These are phyloP conservation scores for Glutinoglossum americanum DNA, from an alignment of 495 filamentous ascomycete species.

Conservation along the genomic window DNA sequence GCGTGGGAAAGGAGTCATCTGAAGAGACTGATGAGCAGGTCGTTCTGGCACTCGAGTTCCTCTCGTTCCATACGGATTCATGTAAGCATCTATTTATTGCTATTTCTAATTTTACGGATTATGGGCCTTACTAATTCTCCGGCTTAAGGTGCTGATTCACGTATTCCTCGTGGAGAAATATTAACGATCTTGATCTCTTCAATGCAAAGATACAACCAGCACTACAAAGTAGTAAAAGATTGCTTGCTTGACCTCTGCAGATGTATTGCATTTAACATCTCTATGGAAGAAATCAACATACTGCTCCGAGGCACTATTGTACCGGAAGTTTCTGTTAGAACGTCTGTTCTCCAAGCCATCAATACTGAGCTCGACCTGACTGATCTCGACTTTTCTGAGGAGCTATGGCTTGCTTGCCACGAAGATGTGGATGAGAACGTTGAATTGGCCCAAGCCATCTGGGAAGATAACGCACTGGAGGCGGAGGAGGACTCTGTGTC, in stretches of 20 bases:
- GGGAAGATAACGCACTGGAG: constrained; percentile 79
- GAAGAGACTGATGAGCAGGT: constrained; percentile 78
- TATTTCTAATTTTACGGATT: background rate
- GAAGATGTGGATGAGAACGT: constrained; percentile 77
- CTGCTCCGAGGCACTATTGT: constrained; percentile 58
- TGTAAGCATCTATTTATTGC: constrained; percentile 21
- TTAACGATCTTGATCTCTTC: constrained; percentile 45
- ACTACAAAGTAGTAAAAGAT: constrained; percentile 87
- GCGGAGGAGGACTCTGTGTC: constrained; percentile 38
- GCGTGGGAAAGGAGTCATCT: constrained; percentile 40
- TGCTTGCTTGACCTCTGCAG: constrained; percentile 67
- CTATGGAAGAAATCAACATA: constrained; percentile 39
- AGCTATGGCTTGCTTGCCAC: constrained; percentile 84
- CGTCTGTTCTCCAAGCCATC: constrained; percentile 75
- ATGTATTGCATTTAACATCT: constrained; percentile 58
- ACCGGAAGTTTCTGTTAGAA: constrained; percentile 54
- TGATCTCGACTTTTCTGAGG: constrained; percentile 61
- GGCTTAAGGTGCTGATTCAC: background rate
- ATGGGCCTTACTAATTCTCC: background rate
- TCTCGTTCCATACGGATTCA: constrained; percentile 65
- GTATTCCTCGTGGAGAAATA: constrained; percentile 54
- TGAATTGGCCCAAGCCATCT: constrained; percentile 66
- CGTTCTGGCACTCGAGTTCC: constrained; percentile 71
- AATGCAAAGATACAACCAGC: constrained; percentile 77
- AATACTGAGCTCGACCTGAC: constrained; percentile 74